Conservation (phyloP, 1,284 basidiomycete genomes). For the Neonothopanus nambi region DNA sequence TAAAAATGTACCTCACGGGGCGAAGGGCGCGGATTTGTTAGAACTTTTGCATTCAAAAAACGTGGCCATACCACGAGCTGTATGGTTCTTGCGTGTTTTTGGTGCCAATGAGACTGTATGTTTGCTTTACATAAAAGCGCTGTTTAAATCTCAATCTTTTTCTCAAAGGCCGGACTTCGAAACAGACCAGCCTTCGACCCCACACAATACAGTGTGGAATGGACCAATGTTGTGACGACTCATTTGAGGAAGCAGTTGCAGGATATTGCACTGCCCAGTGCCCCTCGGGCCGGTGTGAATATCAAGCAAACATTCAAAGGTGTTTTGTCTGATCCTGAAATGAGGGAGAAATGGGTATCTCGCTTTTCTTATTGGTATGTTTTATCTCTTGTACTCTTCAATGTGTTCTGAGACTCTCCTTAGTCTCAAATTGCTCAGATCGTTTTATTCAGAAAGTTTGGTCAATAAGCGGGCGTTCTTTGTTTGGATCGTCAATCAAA, state of each 20-base stretch:
- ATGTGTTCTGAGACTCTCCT: conserved; percentile 1
- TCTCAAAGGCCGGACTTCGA: conserved; percentile 60
- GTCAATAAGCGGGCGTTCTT: conserved; percentile 83
- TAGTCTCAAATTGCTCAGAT: conserved; percentile 74
- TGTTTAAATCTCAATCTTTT: conserved; percentile 1
- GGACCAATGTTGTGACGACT: conserved; percentile 84
- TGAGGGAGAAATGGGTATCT: conserved; percentile 75
- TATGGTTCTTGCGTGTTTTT: conserved; percentile 94
- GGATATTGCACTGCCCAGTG: conserved; percentile 82
- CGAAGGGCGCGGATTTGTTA: conserved; percentile 88
- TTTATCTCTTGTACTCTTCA: not conserved
- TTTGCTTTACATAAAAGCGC: conserved; percentile 21
- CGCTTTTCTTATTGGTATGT: conserved; percentile 80
- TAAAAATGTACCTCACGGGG: conserved; percentile 91
- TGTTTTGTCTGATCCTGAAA: conserved; percentile 69
- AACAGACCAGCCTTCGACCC: conserved; percentile 76
- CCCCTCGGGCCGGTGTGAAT: conserved; percentile 70
- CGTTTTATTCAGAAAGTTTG: conserved; percentile 80
- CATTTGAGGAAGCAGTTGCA: conserved; percentile 88
- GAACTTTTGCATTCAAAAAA: conserved; percentile 83
- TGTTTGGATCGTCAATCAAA: conserved; percentile 82
- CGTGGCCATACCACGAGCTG: conserved; percentile 84
- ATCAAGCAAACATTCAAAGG: conserved; percentile 81
- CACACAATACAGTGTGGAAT: conserved; percentile 87
- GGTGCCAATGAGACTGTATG: conserved; percentile 92